Conservation (phyloP, 1,139 yeast species). For the Taphrina flavorubra region DNA sequence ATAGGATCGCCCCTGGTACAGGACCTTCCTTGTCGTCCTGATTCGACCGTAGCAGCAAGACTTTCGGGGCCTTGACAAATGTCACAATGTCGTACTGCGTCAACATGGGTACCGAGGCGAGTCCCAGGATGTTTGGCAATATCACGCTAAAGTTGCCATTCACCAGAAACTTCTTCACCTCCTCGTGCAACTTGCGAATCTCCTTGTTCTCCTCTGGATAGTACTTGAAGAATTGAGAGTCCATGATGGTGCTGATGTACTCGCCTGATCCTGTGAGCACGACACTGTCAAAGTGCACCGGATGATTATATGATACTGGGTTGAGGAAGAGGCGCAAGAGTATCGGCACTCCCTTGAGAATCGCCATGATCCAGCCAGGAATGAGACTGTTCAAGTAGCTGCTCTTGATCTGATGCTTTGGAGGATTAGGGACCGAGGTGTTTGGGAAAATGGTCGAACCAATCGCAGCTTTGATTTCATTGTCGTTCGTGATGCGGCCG, state of each 20-base stretch:
- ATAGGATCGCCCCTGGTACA: background rate
- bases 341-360: constrained; percentile 23
- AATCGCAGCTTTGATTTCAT: constrained; percentile 31
- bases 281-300: constrained; percentile 21
- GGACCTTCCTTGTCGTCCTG: background rate
- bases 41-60: constrained; percentile 5
- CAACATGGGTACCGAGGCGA: constrained; percentile 29
- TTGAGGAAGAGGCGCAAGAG: constrained; percentile 31
- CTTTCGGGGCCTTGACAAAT: constrained; percentile 18
- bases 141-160: constrained; percentile 34
- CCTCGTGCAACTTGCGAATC: constrained; percentile 17
- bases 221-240: constrained; percentile 32
- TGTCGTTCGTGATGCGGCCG: background rate
- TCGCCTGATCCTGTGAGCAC: constrained; percentile 26
- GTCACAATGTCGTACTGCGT: constrained; percentile 35
- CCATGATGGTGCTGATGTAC: constrained; percentile 25
- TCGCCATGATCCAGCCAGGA: constrained; percentile 15
- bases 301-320: constrained; percentile 35
- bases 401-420: constrained; percentile 18
- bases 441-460: constrained; percentile 17
- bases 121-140: constrained; percentile 22
- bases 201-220: constrained; percentile 31
- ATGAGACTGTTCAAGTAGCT: constrained; percentile 12
- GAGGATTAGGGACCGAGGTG: constrained; percentile 34
- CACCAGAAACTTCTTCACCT: constrained; percentile 20